phyloP scores from a whole-genome alignment of 805 yeast species.

The Metschnikowia cubensis region DNA sequence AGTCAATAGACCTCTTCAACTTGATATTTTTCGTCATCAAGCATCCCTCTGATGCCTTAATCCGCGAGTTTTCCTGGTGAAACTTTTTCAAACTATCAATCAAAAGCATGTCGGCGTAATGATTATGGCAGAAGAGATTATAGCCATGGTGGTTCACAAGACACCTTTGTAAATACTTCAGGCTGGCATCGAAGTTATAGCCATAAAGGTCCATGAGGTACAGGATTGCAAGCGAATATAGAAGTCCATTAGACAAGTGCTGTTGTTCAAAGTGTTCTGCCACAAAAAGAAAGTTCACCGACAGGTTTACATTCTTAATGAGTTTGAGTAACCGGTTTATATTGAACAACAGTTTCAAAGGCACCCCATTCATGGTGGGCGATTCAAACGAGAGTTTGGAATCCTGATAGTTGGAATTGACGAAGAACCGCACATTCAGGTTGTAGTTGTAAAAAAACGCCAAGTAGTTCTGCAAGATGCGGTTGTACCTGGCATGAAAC shows the following conservation, averaged over 20 bases:
- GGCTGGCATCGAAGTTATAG: conserved; percentile 30
- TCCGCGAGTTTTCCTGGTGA: conserved; percentile 27
- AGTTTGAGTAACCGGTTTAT: conserved; percentile 33
- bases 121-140: conserved; percentile 23
- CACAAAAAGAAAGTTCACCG: conserved; percentile 31
- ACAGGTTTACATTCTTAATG: conserved; percentile 29
- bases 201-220: conserved; percentile 40
- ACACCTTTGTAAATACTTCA: conserved; percentile 22
- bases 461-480: conserved; percentile 36
- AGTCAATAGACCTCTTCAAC: conserved; percentile 23
- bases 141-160: not conserved
- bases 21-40: conserved; percentile 26
- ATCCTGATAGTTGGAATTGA: conserved; percentile 25
- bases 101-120: conserved; percentile 37
- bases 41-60: conserved; percentile 26
- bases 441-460: conserved; percentile 33
- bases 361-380: conserved; percentile 37
- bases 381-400: conserved; percentile 21
- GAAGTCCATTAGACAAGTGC: conserved; percentile 23
- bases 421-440: conserved; percentile 24
- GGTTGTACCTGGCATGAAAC: conserved; percentile 28
- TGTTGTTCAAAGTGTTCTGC: conserved; percentile 26
- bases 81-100: conserved; percentile 39
- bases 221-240: conserved; percentile 28
- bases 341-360: conserved; percentile 35